Evolutionary conservation across 2,329 filamentous ascomycete species (phyloP), one percentile per base, ranked within the genome.

Genomic region (Rugonectria rugulosa): DNA sequence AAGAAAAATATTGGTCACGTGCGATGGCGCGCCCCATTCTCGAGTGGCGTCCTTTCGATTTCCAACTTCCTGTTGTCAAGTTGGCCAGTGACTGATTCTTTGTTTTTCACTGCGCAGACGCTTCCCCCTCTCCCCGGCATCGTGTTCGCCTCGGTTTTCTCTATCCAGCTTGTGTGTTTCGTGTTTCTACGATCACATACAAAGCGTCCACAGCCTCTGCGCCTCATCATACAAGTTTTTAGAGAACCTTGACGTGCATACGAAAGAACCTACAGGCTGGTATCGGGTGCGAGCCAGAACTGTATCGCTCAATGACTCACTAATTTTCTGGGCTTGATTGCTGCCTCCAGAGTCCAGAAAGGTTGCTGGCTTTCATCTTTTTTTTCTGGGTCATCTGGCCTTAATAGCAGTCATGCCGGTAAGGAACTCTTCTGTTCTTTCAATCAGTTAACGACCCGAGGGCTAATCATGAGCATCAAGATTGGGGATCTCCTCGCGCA

Each of bases 401-500:
- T 40, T 40, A 53, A 49, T 31, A 31, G 61, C 57, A 60, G 68
- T 61, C 58, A 72, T 72, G 70, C 70, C 70, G 55, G 70, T 72
- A 50, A 66, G 69, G 63, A 50, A 51, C 56, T 46, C 27, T 32
- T 47, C 36, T 19, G 41, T 37, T 32, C n/a, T 34, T 27, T 38
- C 29, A 47, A 42, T n/a, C n/a, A n/a, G n/a, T n/a, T n/a, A n/a
- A n/a, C n/a, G n/a, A 45, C 23, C 46, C 44, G 24, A 27, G 34
- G 38, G 37, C 56, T 68, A 45, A 68, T 57, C 40, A 54, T 62
- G 52, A 31, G 37, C 37, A 43, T 53, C 29, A 43, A 74, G 72
- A 74, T 74, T 47, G 70, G 71, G 60, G 72, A 74, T 56, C 66
- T 74, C 44, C 63, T 74, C 27, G 85, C 84, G 62, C 81, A 85